These are phyloP conservation scores for Ceratobasidium sp. DNA, from an alignment of 1,284 basidiomycete species.

Conservation along the genomic window DNA sequence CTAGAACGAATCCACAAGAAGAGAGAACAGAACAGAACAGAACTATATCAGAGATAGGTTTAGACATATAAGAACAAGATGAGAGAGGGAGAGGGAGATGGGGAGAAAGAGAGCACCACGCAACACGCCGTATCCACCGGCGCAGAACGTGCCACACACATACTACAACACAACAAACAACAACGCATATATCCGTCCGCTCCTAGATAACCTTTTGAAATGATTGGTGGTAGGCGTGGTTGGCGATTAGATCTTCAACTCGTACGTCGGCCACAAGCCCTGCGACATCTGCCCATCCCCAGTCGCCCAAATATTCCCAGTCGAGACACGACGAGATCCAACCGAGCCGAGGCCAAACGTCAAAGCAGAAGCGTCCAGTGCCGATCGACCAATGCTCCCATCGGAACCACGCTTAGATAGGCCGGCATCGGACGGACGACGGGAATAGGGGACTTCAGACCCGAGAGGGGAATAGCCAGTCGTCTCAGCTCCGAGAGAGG, in stretches of 20 bases:
- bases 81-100: too few relatives aligned
- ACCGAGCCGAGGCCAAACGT: constrained; percentile 24
- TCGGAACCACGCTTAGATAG: neutral
- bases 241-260: neutral
- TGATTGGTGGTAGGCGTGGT: neutral
- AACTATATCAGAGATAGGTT: too few relatives aligned
- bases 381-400: constrained; percentile 11
- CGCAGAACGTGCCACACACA: neutral
- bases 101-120: too few relatives aligned
- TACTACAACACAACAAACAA: too few relatives aligned
- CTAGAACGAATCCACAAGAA: too few relatives aligned
- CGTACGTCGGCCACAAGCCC: constrained; percentile 8
- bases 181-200: neutral
- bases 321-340: constrained; percentile 26
- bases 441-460: too few relatives aligned
- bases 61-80: too few relatives aligned
- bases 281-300: neutral
- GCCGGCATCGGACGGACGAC: neutral
- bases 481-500: too few relatives aligned
- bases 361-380: constrained; percentile 16
- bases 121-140: neutral
- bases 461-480: too few relatives aligned
- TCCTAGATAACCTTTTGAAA: neutral
- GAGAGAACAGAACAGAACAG: neutral
- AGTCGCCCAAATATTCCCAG: constrained; percentile 32